A percentile compares a stretch with the other conserved stretches of the same genome.
phyloP scores from a whole-genome alignment of 2,329 filamentous ascomycete genomes.

The Coniochaeta sp. region DNA sequence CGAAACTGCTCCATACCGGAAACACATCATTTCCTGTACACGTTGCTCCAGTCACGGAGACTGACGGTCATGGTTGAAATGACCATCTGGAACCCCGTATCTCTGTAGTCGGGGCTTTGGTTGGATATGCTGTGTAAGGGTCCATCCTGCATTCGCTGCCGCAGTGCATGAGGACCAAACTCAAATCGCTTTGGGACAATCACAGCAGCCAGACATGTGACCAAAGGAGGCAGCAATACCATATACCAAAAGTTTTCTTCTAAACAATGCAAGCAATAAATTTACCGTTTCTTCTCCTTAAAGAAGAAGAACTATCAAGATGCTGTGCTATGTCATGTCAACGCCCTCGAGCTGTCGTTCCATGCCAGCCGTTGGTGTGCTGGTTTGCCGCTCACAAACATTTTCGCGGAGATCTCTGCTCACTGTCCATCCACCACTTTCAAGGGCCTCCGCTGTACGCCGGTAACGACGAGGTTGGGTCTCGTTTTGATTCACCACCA shows the following conservation, averaged over 20 bases:
- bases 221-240: background rate
- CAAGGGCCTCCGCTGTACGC: too few relatives aligned
- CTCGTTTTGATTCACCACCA: background rate
- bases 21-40: background rate
- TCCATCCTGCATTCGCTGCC: background rate
- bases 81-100: background rate
- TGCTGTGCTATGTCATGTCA: background rate
- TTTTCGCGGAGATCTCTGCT: too few relatives aligned
- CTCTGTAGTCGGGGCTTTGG: background rate
- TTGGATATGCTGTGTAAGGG: background rate
- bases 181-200: background rate
- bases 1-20: background rate
- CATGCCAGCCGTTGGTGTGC: background rate
- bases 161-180: background rate
- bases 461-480: background rate
- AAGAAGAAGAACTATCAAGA: background rate
- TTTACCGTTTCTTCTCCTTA: background rate
- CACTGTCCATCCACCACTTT: too few relatives aligned
- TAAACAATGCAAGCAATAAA: background rate
- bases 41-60: background rate
- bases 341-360: background rate
- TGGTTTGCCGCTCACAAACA: background rate
- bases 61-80: background rate
- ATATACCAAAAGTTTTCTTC: background rate
- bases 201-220: background rate